Conservation (phyloP, 805 yeast genomes). For the Metschnikowia proteae region DNA sequence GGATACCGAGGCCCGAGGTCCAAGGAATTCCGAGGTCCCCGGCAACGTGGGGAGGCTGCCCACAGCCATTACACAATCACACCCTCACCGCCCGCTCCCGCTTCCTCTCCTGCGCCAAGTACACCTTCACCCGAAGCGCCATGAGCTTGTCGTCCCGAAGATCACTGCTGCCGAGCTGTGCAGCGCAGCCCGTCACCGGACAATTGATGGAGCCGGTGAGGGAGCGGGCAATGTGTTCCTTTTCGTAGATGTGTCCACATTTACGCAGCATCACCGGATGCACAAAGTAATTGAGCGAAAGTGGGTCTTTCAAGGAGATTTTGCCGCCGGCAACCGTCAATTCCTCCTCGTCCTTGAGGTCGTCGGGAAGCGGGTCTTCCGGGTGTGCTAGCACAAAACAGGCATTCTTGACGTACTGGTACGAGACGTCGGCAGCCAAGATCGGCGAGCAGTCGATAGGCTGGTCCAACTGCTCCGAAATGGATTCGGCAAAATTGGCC, state of each 20-base stretch:
- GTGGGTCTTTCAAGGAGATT: slow-evolving; percentile 65
- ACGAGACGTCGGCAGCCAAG: slow-evolving; percentile 13
- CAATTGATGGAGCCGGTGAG: slow-evolving; percentile 38
- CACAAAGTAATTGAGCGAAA: slow-evolving; percentile 49
- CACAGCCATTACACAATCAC: neutral
- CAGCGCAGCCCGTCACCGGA: slow-evolving; percentile 57
- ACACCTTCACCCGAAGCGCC: slow-evolving; percentile 50
- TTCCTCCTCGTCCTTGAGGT: slow-evolving; percentile 52
- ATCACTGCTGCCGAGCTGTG: slow-evolving; percentile 30
- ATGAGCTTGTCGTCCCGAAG: slow-evolving; percentile 49
- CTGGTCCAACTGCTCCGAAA: slow-evolving; percentile 6
- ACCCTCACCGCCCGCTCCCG: slow-evolving; percentile 8
- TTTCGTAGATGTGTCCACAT: slow-evolving; percentile 66
- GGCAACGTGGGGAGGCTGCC: too few relatives aligned
- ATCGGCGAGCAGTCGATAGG: neutral
- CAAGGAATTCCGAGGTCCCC: too few relatives aligned
- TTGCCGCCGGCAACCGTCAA: slow-evolving; percentile 66
- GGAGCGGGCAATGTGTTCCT: slow-evolving; percentile 36
- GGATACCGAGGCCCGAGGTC: too few relatives aligned
- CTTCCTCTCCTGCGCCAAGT: slow-evolving; percentile 17
- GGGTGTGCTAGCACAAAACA: slow-evolving; percentile 55
- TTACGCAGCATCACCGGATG: slow-evolving; percentile 51
- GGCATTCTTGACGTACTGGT: slow-evolving; percentile 36
- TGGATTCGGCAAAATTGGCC: slow-evolving; percentile 14
- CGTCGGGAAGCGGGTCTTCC: slow-evolving; percentile 56